Conservation (phyloP, 495 filamentous ascomycete genomes). For the Aspergillus panamensis region DNA sequence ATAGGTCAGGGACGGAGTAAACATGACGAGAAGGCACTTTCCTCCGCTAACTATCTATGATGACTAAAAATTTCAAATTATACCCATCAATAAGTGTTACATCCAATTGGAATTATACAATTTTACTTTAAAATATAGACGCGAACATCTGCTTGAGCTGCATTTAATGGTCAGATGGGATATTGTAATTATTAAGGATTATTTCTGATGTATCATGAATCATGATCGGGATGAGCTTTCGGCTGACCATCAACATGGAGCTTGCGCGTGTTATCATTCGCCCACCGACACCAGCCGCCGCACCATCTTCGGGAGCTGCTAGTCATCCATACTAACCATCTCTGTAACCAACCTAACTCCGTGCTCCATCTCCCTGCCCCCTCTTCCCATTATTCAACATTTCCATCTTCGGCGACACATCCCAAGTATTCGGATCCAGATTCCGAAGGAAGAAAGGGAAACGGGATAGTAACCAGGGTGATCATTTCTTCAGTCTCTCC, state of each 20-base stretch:
- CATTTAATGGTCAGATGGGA: background rate
- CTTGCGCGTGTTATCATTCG: slow-evolving; percentile 20
- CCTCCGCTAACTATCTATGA: too few relatives aligned
- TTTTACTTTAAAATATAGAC: too few relatives aligned
- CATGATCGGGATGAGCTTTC: slow-evolving; percentile 11
- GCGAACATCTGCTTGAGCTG: background rate
- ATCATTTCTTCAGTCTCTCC: slow-evolving; percentile 2
- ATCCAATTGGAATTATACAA: too few relatives aligned
- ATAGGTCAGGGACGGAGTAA: too few relatives aligned
- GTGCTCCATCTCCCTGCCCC: slow-evolving; percentile 10
- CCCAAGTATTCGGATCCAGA: background rate
- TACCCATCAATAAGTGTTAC: too few relatives aligned
- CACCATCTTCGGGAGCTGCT: slow-evolving; percentile 4
- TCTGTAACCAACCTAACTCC: slow-evolving; percentile 9
- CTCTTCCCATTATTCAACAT: slow-evolving; percentile 8
- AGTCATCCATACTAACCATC: slow-evolving; percentile 9
- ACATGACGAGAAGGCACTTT: too few relatives aligned
- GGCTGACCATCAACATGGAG: slow-evolving; percentile 5
- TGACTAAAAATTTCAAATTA: too few relatives aligned
- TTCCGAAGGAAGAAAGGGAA: background rate
- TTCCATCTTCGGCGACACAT: slow-evolving; percentile 1
- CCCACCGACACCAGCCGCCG: slow-evolving; percentile 11
- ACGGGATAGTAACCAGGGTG: background rate
- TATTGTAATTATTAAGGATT: background rate
- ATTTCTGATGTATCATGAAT: slow-evolving; percentile 4